phyloP scores from a whole-genome alignment of 768 basidiomycete genomes.

The Ramaria sp. region DNA sequence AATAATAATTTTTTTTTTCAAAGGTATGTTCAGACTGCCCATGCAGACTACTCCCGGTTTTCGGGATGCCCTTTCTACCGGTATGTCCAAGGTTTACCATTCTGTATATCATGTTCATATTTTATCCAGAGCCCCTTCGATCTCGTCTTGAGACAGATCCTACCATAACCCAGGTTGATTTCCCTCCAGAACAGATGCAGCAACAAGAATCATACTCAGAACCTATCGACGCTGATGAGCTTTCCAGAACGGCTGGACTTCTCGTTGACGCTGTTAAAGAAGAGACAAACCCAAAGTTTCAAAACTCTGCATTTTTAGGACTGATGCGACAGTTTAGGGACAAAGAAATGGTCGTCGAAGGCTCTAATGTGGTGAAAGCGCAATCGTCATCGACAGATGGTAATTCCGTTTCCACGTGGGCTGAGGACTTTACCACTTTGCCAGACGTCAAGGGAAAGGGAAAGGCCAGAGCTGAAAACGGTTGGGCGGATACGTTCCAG shows the following conservation, averaged over 20 bases:
- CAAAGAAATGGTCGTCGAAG: conserved; percentile 65
- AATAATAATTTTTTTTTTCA: too few relatives aligned
- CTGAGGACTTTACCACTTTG: conserved; percentile 15
- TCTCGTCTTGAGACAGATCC: conserved; percentile 12
- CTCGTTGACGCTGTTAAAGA: conserved; percentile 66
- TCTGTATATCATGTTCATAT: background rate
- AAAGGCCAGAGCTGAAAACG: conserved; percentile 22
- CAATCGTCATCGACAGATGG: conserved; percentile 17
- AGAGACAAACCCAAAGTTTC: conserved; percentile 76
- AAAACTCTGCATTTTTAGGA: conserved; percentile 72
- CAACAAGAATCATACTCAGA: conserved; percentile 13
- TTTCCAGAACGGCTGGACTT: conserved; percentile 69
- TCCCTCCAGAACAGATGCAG: conserved; percentile 16
- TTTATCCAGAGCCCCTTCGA: conserved; percentile 16
- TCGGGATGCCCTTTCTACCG: background rate
- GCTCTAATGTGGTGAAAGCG: conserved; percentile 62
- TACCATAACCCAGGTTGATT: conserved; percentile 13
- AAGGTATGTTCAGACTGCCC: background rate
- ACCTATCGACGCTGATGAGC: conserved; percentile 46
- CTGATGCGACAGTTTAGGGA: conserved; percentile 83
- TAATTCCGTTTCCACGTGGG: conserved; percentile 12
- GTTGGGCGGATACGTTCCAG: background rate
- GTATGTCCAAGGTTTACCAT: background rate
- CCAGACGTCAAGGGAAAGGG: conserved; percentile 63
- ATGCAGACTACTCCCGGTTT: background rate